Evolutionary conservation across 345 rosid species (phyloP).

Genomic region (Zanthoxylum bungeanum): DNA sequence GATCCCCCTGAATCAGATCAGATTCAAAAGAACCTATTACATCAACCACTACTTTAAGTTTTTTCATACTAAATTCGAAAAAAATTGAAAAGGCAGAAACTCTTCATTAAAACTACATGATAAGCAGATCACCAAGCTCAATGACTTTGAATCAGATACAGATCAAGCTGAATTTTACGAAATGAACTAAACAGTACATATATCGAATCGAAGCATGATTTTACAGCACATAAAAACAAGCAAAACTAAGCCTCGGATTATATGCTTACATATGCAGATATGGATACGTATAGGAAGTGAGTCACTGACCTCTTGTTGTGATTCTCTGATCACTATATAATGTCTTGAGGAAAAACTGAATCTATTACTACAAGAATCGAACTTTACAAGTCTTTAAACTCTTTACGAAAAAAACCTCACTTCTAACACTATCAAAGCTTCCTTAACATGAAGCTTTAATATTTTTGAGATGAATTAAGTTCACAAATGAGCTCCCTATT

Average conservation of each 20-base stretch:
- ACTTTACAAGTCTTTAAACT: no score
- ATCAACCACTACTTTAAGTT: not conserved
- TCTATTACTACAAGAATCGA: no score
- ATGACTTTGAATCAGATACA: not conserved
- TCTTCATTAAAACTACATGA: not conserved
- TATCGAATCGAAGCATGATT: constrained; percentile 7
- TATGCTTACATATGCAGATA: not conserved
- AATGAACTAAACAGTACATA: not conserved
- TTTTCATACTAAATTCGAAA: not conserved
- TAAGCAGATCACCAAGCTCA: not conserved
- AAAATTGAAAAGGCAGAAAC: not conserved
- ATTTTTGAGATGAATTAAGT: no score
- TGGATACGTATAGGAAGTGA: not conserved
- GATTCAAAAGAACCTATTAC: not conserved
- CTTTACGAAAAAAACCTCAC: no score
- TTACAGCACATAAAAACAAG: not conserved
- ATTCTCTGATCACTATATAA: no score
- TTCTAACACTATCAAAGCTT: no score
- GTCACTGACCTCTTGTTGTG: constrained; percentile 55
- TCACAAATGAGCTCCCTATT: no score
- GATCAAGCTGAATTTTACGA: not conserved
- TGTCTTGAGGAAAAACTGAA: no score
- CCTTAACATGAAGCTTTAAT: no score
- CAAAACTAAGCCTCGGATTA: not conserved
- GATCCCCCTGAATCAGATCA: constrained; percentile 46